Evolutionary conservation across 305 asterid genomes (phyloP), one percentile per base, ranked within the genome.

Genomic region (Plantago rigida): DNA sequence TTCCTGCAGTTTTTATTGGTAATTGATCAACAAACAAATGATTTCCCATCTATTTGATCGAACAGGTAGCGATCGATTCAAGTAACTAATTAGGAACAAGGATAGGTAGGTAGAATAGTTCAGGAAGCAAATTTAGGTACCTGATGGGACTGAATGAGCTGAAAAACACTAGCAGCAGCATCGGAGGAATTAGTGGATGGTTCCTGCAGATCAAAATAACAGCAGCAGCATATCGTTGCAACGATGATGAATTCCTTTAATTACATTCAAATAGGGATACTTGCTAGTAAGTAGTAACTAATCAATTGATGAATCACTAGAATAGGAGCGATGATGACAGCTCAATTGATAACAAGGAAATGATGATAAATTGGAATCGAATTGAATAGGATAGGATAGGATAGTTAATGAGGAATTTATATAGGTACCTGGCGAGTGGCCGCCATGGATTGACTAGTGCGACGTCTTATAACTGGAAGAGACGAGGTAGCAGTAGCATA

Each of bases 121-220:
- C 3, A 31, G 6, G 7, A 31, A 5, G 39, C 5, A 31, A 22
- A 22, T 22, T 17, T 22, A 22, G 39, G 6, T 31, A 89, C 97
- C 95, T 90, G 95, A 73, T 90, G 96, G 72, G 84, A 80, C 74
- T 79, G 91, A 67, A 90, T 81, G 79, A 81, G 81, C 56, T 75
- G 84, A 69, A 79, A 87, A 47, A 73, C 75, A 64, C 83, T 63
- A 7, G 64, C 63, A 49, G 72, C 26, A 41, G 45, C 79, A 68
- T 70, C 76, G 64, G 74, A 57, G 48, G 67, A 52, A 26, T 12
- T 69, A 12, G 87, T 51, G 52, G 74, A 60, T 51, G 59, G 71
- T 24, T 63, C 56, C 67, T 63, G 67, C 7, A 31, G 7, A 31
- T 17, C 19, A 17, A 0, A 17, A 17, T 17, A 17, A 17, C 19